Base-by-base conservation (phyloP, 2,329 filamentous ascomycete genomes). In the Exophiala lecanii-corni region DNA sequence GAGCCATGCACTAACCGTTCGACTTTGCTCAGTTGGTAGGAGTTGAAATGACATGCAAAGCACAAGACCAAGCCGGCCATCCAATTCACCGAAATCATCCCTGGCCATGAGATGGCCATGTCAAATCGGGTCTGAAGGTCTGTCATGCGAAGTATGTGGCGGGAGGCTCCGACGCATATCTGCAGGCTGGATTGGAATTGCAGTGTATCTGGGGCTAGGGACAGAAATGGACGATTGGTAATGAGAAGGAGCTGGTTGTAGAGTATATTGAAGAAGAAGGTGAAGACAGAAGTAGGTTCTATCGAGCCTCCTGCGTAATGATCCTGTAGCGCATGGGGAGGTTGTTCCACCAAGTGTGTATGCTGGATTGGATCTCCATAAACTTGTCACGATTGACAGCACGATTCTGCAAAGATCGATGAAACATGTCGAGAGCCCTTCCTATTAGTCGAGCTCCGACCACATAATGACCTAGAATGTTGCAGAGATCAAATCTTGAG, bases 291-390 rank as follows among this genome's bases (percentile, higher is more conserved):
- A 12, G 37, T 17, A 12, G 37, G 37, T 18, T 45, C 39, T n/a
- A 32, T 21, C 19, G 31, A 30, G 17, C 34, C 43, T 4, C 37
- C 43, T 5, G 31, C 37, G 20, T 41, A 37, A 21, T 45, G 37
- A n/a, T 45, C 36, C 31, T 47, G 39, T 28, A 47, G 31, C 10
- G 31, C 30, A 4, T 25, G 30, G 9, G 62, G 13, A 65, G 58
- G 12, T 56, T 52, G 35, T 65, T 65, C 62, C 61, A 65, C 63
- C 63, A 65, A 45, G 60, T 62, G 34, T 65, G 62, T 9, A 65
- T 60, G 23, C 62, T 59, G 4, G 62, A 63, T n/a, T 63, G 57
- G 3, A 65, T 49, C 36, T 60, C 59, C 3, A 65, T 51, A 2
- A 63, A 56, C 3, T 58, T 57, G 32, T 55, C 61, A 28, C 58